Evolutionary conservation across 192 early-diverging fungal species (phyloP).

Genomic region (Lobosporangium transversale): DNA sequence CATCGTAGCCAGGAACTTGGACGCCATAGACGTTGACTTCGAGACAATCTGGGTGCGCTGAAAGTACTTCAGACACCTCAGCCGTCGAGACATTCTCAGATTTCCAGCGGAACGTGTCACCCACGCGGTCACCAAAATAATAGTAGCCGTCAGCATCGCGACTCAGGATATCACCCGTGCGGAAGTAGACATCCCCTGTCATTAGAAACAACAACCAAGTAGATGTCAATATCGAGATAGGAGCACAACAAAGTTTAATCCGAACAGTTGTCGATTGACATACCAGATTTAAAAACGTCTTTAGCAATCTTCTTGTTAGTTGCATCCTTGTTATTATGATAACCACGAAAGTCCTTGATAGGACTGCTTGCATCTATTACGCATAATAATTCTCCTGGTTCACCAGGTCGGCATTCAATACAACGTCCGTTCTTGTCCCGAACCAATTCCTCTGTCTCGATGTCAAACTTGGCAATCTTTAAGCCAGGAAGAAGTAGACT

Average conservation of each 20-base stretch:
- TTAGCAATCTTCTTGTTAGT: slow-evolving; percentile 63
- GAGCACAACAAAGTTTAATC: not conserved
- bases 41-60: slow-evolving; percentile 59
- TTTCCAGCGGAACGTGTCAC: slow-evolving; percentile 82
- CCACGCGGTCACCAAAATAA: slow-evolving; percentile 75
- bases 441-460: slow-evolving; percentile 62
- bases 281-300: slow-evolving; percentile 68
- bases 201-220: not conserved
- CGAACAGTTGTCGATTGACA: not conserved
- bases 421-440: slow-evolving; percentile 64
- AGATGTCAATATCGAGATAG: not conserved
- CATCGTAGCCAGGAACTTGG: slow-evolving; percentile 65
- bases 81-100: slow-evolving; percentile 67
- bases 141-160: slow-evolving; percentile 60
- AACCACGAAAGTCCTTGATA: slow-evolving; percentile 44
- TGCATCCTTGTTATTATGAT: slow-evolving; percentile 59
- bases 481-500: slow-evolving; percentile 21
- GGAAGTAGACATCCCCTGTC: slow-evolving; percentile 63
- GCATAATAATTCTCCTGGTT: slow-evolving; percentile 66
- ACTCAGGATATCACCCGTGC: slow-evolving; percentile 72
- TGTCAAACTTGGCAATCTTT: slow-evolving; percentile 66
- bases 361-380: slow-evolving; percentile 21
- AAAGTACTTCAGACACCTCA: slow-evolving; percentile 71
- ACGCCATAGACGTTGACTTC: slow-evolving; percentile 77
- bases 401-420: slow-evolving; percentile 46